Evolutionary conservation across 2,329 filamentous ascomycete genomes (phyloP).

Genomic region (Cercospora brassicicola): DNA sequence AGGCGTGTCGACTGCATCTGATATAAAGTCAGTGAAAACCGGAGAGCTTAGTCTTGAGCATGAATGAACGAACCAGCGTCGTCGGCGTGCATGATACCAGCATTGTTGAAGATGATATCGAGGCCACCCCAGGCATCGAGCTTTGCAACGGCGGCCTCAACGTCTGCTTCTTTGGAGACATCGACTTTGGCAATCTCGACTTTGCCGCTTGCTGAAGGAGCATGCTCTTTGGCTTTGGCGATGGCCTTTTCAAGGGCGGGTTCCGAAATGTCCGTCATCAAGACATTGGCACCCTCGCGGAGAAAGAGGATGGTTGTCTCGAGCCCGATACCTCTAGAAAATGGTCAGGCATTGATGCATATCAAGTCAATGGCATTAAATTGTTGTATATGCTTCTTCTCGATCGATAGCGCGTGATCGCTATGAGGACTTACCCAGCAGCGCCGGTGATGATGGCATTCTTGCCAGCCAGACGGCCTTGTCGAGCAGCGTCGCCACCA

Average conservation of each 20-base stretch:
- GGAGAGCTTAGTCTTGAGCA: neutral
- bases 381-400: neutral
- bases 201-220: slow-evolving; percentile 55
- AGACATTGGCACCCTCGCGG: slow-evolving; percentile 79
- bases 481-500: slow-evolving; percentile 19
- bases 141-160: slow-evolving; percentile 70
- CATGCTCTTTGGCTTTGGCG: slow-evolving; percentile 71
- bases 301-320: slow-evolving; percentile 89
- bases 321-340: slow-evolving; percentile 78
- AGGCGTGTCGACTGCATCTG: slow-evolving; percentile 71
- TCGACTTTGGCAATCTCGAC: slow-evolving; percentile 69
- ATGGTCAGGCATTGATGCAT: neutral
- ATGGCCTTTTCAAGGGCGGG: slow-evolving; percentile 74
- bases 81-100: slow-evolving; percentile 89
- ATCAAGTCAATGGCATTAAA: neutral
- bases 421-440: slow-evolving; percentile 64
- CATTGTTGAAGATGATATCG: slow-evolving; percentile 96
- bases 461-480: slow-evolving; percentile 61
- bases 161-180: slow-evolving; percentile 80
- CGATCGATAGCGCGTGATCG: neutral
- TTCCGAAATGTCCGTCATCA: slow-evolving; percentile 82
- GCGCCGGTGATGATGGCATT: slow-evolving; percentile 79
- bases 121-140: slow-evolving; percentile 83
- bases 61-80: slow-evolving; percentile 42
- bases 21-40: neutral